Percentiles rank a stretch among this genome's conserved stretches.
These are phyloP conservation scores for Graphilbum fragrans DNA, from an alignment of 2,329 filamentous ascomycete genomes.

Conservation along the genomic window DNA sequence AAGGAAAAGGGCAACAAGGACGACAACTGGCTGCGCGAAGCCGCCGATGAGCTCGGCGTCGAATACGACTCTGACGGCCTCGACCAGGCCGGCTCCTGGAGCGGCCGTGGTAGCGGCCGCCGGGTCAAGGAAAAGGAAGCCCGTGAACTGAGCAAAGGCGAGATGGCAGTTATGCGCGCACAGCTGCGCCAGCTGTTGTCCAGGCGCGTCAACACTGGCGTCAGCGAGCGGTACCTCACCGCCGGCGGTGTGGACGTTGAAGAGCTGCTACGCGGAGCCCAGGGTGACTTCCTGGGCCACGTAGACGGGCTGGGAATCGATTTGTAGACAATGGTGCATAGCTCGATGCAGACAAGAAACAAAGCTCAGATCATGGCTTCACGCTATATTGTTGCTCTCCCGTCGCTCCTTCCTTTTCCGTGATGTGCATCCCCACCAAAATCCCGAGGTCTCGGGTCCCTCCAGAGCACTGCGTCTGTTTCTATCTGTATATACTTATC, in stretches of 20 bases:
- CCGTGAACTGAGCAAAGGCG: slow-evolving; percentile 55
- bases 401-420: not conserved
- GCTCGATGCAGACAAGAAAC: no score
- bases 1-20: slow-evolving; percentile 80
- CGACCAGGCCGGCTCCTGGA: slow-evolving; percentile 47
- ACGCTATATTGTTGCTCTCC: not conserved
- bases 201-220: slow-evolving; percentile 71
- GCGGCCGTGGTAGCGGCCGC: slow-evolving; percentile 59
- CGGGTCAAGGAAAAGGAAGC: slow-evolving; percentile 65
- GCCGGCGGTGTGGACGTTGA: slow-evolving; percentile 76
- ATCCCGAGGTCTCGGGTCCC: no score
- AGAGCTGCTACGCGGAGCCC: slow-evolving; percentile 51
- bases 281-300: slow-evolving; percentile 53
- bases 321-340: no score
- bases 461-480: no score
- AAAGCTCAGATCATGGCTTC: not conserved
- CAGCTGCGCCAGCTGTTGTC: slow-evolving; percentile 61
- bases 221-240: slow-evolving; percentile 77
- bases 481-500: no score
- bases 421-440: no score
- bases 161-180: slow-evolving; percentile 56
- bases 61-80: slow-evolving; percentile 89
- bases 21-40: slow-evolving; percentile 70
- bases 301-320: slow-evolving; percentile 29
- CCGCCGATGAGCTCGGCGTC: slow-evolving; percentile 85